Conservation (phyloP, 2,329 filamentous ascomycete species). For the Alternaria sp. region DNA sequence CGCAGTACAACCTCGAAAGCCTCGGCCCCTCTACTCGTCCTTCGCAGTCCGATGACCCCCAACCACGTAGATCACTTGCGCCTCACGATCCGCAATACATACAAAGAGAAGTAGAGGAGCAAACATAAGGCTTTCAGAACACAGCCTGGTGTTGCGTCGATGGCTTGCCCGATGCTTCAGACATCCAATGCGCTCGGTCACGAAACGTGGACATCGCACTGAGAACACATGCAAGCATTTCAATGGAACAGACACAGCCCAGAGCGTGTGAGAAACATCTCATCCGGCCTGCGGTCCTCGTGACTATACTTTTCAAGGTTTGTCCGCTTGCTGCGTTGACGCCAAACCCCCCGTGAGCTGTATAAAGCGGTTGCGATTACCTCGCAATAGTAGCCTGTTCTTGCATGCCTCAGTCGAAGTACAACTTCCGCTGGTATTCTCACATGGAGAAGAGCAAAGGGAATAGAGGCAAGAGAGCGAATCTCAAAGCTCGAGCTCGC, state of each 20-base stretch:
- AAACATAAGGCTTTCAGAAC: background rate
- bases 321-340: background rate
- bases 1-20: background rate
- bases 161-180: background rate
- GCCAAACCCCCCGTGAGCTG: background rate
- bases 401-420: background rate
- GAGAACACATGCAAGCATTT: background rate
- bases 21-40: background rate
- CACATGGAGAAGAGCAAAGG: no score
- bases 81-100: background rate
- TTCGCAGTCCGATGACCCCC: background rate
- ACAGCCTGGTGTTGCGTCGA: background rate
- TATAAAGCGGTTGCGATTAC: background rate
- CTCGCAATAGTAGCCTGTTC: background rate
- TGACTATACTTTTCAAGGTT: background rate
- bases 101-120: background rate
- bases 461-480: no score
- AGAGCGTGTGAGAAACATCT: fast-evolving
- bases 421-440: background rate
- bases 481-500: no score
- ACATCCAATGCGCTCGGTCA: background rate
- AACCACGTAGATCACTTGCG: background rate
- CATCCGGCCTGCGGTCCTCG: fast-evolving
- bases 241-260: fast-evolving
- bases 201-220: background rate